A percentile compares a stretch with the other conserved stretches of the same genome.
Evolutionary conservation across 2,329 filamentous ascomycete species (phyloP).

Genomic region (Xylariaceae sp.): DNA sequence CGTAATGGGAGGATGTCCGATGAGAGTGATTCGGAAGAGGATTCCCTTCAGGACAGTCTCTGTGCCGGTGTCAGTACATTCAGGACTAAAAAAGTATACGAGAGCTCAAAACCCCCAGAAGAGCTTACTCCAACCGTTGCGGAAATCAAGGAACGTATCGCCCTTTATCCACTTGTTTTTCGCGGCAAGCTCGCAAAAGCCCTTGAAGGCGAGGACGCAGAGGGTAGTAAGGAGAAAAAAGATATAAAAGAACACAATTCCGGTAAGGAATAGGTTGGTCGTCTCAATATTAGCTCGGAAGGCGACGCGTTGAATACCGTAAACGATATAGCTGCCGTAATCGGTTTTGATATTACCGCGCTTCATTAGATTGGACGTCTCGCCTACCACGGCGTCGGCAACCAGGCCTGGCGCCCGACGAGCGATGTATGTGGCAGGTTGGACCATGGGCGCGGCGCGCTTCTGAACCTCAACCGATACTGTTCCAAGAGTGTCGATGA

Average conservation of each 20-base stretch:
- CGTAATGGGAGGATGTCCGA: slow-evolving; percentile 87
- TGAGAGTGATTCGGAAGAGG: slow-evolving; percentile 82
- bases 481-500: slow-evolving; percentile 68
- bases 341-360: slow-evolving; percentile 50
- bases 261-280: slow-evolving; percentile 92
- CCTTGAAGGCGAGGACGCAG: slow-evolving; percentile 75
- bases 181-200: slow-evolving; percentile 68
- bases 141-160: slow-evolving; percentile 89
- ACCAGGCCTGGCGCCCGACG: slow-evolving; percentile 53
- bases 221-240: slow-evolving; percentile 73
- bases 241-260: slow-evolving; percentile 81
- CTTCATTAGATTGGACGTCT: slow-evolving; percentile 42
- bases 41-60: slow-evolving; percentile 87
- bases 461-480: slow-evolving; percentile 83
- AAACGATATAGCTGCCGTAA: slow-evolving; percentile 59
- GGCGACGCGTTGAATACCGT: slow-evolving; percentile 83
- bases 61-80: slow-evolving; percentile 11
- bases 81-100: neutral
- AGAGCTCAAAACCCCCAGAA: neutral
- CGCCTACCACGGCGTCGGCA: slow-evolving; percentile 33
- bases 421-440: slow-evolving; percentile 38
- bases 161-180: slow-evolving; percentile 74
- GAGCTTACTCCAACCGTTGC: slow-evolving; percentile 71
- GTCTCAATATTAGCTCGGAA: slow-evolving; percentile 81
- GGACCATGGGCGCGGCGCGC: slow-evolving; percentile 36